A percentile compares a stretch with the other conserved stretches of the same genome.
These are phyloP conservation scores for Symbiodinium pilosum DNA, from an alignment of 73 alveolate species.

Conservation along the genomic window DNA sequence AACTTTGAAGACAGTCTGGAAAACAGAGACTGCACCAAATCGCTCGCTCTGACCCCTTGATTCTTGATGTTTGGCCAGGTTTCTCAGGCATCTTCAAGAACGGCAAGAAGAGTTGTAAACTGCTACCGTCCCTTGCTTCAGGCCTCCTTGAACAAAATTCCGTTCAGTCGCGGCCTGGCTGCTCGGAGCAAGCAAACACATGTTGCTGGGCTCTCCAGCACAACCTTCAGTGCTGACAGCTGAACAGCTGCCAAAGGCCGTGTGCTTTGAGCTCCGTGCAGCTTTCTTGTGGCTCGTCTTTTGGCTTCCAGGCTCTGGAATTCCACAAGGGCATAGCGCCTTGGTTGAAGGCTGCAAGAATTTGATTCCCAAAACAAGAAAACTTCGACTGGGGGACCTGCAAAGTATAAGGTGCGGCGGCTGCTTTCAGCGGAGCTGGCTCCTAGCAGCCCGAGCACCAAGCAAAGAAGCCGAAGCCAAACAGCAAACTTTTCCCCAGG, in stretches of 20 bases:
- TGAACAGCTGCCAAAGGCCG: not conserved
- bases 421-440: not conserved
- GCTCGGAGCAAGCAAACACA: not conserved
- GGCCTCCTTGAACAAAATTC: constrained; percentile 54
- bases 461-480: no score
- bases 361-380: not conserved
- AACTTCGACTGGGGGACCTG: not conserved
- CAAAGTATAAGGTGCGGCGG: not conserved
- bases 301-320: not conserved
- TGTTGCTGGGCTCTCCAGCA: no score
- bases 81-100: no score
- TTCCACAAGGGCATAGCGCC: constrained; percentile 46
- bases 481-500: no score
- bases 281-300: constrained; percentile 2
- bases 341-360: not conserved
- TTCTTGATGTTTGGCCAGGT: no score
- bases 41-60: no score
- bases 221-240: not conserved
- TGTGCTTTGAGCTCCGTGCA: not conserved
- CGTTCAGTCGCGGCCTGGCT: constrained; percentile 32
- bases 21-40: no score
- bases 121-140: no score
- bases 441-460: no score
- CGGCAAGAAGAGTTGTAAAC: no score
- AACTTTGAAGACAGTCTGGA: no score